A percentile compares a stretch with the other conserved stretches of the same genome.
These are phyloP conservation scores for Nakazawaea holstii DNA, from an alignment of 805 yeast genomes.

Conservation along the genomic window DNA sequence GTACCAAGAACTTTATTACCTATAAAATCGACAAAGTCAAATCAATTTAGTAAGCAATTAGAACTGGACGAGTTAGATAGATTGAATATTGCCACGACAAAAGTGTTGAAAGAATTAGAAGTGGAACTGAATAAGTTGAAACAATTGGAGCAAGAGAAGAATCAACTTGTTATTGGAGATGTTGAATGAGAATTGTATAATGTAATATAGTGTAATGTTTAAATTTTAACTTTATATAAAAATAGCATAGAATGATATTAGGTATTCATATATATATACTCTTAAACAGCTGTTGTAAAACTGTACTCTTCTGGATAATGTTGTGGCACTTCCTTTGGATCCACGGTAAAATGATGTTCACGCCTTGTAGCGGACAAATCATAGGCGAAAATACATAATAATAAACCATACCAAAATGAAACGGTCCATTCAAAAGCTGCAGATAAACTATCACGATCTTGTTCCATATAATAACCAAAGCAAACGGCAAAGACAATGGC, in stretches of 20 bases:
- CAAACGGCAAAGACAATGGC: conserved; percentile 67
- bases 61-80: conserved; percentile 65
- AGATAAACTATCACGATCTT: conserved; percentile 38
- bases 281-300: background rate
- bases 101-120: conserved; percentile 22
- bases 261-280: background rate
- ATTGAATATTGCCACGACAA: conserved; percentile 31
- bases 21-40: conserved; percentile 18
- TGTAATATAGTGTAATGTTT: background rate
- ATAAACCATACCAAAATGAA: conserved; percentile 78
- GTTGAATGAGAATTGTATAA: background rate
- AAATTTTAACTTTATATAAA: background rate
- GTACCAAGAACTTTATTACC: conserved; percentile 57
- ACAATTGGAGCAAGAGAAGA: conserved; percentile 24
- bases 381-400: conserved; percentile 55
- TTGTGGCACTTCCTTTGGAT: conserved; percentile 1
- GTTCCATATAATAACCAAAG: conserved; percentile 42
- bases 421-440: conserved; percentile 82
- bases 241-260: background rate
- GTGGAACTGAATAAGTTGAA: conserved; percentile 20
- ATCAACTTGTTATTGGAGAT: conserved; percentile 14
- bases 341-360: background rate
- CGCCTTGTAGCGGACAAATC: conserved; percentile 40
- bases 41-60: conserved; percentile 35
- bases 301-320: background rate